phyloP scores from a whole-genome alignment of 345 rosid genomes.

The Aethionema arabicum region DNA sequence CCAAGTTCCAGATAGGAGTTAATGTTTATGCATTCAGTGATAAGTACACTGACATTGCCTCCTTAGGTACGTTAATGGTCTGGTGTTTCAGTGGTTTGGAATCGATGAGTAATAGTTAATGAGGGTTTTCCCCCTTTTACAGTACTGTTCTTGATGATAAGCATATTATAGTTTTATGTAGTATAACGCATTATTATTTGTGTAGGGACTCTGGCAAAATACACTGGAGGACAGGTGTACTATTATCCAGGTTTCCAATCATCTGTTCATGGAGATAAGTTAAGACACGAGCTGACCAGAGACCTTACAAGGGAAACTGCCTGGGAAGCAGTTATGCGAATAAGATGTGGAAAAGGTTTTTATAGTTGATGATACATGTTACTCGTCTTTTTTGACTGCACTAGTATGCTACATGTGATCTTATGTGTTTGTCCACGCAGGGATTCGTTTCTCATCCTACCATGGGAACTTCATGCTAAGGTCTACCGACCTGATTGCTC shows the following conservation, averaged over 20 bases:
- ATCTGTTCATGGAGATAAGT: conserved; percentile 67
- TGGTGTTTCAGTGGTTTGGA: conserved; percentile 12
- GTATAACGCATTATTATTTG: conserved; percentile 13
- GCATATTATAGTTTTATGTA: conserved; percentile 11
- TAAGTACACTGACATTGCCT: conserved; percentile 89
- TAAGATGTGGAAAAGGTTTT: conserved; percentile 98
- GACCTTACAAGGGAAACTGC: conserved; percentile 99
- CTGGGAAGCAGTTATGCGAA: conserved; percentile 99
- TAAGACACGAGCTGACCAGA: conserved; percentile 84
- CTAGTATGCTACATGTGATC: conserved; percentile 29
- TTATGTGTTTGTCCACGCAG: conserved; percentile 46
- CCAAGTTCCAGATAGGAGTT: conserved; percentile 92
- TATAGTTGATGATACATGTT: conserved; percentile 19
- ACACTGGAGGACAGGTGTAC: conserved; percentile 97
- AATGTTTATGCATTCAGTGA: conserved; percentile 91
- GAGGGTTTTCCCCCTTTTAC: neutral
- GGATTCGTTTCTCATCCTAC: conserved; percentile 86
- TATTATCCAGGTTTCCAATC: conserved; percentile 88
- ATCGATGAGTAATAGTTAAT: conserved; percentile 20
- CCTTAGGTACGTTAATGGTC: conserved; percentile 63
- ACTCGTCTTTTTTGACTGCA: conserved; percentile 16
- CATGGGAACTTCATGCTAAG: conserved; percentile 99
- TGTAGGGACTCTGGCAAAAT: conserved; percentile 87
- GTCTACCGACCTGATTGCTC: conserved; percentile 91
- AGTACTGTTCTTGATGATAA: conserved; percentile 10